These are phyloP conservation scores for Penicillium brasilianum DNA, from an alignment of 2,329 filamentous ascomycete genomes.

Conservation along the genomic window DNA sequence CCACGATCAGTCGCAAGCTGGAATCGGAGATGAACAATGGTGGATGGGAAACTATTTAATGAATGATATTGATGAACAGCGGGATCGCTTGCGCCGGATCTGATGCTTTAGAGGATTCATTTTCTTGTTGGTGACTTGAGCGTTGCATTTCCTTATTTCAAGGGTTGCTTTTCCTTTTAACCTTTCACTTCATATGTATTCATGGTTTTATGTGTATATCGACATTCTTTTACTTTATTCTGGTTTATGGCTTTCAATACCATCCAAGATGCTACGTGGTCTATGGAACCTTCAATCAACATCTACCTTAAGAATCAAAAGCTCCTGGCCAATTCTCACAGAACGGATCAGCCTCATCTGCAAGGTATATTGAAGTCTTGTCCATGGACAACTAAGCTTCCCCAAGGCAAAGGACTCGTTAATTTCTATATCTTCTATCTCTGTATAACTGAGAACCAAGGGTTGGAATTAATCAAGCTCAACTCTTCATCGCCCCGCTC, in stretches of 20 bases:
- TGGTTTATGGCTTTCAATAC: slow-evolving; percentile 1
- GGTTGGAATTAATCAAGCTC: no score
- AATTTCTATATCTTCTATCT: background rate
- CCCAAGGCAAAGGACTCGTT: no score
- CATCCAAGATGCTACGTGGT: background rate
- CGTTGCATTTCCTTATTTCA: slow-evolving; percentile 8
- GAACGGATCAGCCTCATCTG: no score
- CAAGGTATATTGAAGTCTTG: no score
- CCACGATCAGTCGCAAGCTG: slow-evolving; percentile 83
- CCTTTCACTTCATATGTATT: slow-evolving; percentile 1
- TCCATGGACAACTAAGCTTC: no score
- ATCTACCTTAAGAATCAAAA: background rate
- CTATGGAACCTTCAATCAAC: background rate
- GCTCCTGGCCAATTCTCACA: no score
- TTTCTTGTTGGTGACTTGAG: slow-evolving; percentile 3
- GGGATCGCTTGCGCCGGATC: slow-evolving; percentile 2
- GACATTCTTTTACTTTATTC: background rate
- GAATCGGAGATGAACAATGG: slow-evolving; percentile 97
- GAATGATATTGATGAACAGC: slow-evolving; percentile 19
- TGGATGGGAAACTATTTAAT: slow-evolving; percentile 79
- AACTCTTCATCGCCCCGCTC: background rate
- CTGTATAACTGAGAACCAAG: background rate
- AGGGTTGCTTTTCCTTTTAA: background rate
- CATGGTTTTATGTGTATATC: slow-evolving; percentile 11
- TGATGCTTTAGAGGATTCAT: slow-evolving; percentile 12